Evolutionary conservation across 139 green algal genomes (phyloP), one percentile per base, ranked within the genome.

Genomic region (Astrephomene gubernaculifera): DNA sequence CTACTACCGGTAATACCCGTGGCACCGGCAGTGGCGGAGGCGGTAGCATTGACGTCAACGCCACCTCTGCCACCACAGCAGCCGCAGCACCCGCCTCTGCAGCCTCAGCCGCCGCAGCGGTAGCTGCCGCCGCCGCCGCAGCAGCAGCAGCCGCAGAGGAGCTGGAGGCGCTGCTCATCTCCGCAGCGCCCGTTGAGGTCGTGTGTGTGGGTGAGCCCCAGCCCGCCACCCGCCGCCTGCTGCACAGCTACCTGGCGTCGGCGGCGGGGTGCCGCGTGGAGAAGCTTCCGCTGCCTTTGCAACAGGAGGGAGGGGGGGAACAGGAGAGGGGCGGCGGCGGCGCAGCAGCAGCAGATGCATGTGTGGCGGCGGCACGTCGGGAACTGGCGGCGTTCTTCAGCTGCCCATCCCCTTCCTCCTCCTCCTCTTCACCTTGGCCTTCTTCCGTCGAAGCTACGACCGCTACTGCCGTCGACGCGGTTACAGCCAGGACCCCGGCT

Each of bases 101-200:
- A 35, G 67, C n/a, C 22, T 33, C 33, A 10, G 69, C 38, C 38
- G 53, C n/a, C n/a, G n/a, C n/a, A n/a, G n/a, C n/a, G n/a, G n/a
- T n/a, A n/a, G 52, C 65, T n/a, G 64, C 35, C 60, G 33, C n/a
- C n/a, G n/a, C n/a, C n/a, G n/a, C n/a, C n/a, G n/a, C n/a, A n/a
- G 57, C 53, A 52, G 76, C 89, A 89, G 86, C 70, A 86, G 94
- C 79, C 21, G 69, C 39, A 38, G 73, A 68, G 41, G 52, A 83
- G 36, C 87, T 98, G 25, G 95, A 98, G 85, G 82, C 90, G 12
- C 65, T 75, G 43, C 86, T 98, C 57, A 70, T 97, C 80, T 88
- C 86, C 36, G 49, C 92, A 4, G 68, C 88, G 0, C 96, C 96
- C 14, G 85, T 89, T 0, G 96, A 98, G 89, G 52, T 98, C 9